Evolutionary conservation across 2,329 filamentous ascomycete genomes (phyloP), one percentile per base, ranked within the genome.

Genomic region (Curvularia hawaiiensis): DNA sequence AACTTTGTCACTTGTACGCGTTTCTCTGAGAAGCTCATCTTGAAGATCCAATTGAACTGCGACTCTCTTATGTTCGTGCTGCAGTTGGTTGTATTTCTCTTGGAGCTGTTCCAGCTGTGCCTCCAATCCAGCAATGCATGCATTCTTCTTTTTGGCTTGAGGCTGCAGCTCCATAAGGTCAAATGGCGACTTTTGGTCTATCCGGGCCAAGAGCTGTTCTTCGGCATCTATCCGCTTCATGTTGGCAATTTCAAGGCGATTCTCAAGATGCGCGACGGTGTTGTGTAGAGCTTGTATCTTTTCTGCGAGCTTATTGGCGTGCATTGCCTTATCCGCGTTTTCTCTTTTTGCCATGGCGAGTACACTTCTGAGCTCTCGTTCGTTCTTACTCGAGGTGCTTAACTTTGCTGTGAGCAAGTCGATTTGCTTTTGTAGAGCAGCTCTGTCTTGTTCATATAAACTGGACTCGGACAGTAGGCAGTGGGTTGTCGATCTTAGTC

Each of bases 191-290:
- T 72, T 71, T 30, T 69, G 56, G 4, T 63, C 56, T 30, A 61
- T 65, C 9, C 77, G 55, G 48, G 72, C 72, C 41, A 67, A 70
- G 10, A 78, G 54, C 45, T 76, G 67, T 45, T 77, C 71, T 51
- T 77, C 71, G 11, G 75, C 74, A 55, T 81, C 79, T 0, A 78
- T 44, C 51, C 77, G 78, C 53, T 77, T 71, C 16, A 71, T 69
- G 56, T 81, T 80, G 20, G 77, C 73, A 14, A 74, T 65, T 33
- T 75, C 71, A 33, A 80, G 63, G 8, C 77, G 71, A 18, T 67
- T 71, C 49, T 79, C 76, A 6, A 80, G 67, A 49, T 77, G 69
- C 16, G 73, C 70, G 8, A 77, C 69, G 0, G 71, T 74, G 47
- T 76, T 78, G 45, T 75, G 73, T 35, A 79, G 57, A 4, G 72